phyloP scores from a whole-genome alignment of 2,329 filamentous ascomycete genomes.

The Emergomyces pasteurianus region DNA sequence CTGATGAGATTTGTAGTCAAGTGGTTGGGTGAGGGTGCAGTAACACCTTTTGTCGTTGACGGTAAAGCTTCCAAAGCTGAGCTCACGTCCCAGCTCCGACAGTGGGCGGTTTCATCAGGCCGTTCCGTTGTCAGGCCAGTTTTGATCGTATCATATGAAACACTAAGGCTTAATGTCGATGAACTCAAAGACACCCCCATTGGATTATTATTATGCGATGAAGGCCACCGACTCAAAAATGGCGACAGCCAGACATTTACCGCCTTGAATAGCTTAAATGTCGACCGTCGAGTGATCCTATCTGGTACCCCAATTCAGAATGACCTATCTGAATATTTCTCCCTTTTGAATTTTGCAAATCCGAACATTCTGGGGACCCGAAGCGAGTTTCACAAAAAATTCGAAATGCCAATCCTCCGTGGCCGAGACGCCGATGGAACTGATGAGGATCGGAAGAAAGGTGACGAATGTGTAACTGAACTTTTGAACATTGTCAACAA shows the following conservation, averaged over 20 bases:
- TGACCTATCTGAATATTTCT: constrained; percentile 95
- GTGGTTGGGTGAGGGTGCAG: constrained; percentile 86
- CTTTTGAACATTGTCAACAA: constrained; percentile 83
- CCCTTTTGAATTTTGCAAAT: constrained; percentile 91
- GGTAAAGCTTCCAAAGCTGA: constrained; percentile 95
- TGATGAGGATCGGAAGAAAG: constrained; percentile 67
- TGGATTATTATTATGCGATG: constrained; percentile 85
- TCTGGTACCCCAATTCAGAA: constrained; percentile 98
- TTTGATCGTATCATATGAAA: constrained; percentile 96
- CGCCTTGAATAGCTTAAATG: constrained; percentile 79
- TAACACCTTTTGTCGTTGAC: constrained; percentile 89
- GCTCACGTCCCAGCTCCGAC: constrained; percentile 73
- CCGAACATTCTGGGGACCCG: constrained; percentile 81
- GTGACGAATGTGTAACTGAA: constrained; percentile 71
- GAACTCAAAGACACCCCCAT: constrained; percentile 84
- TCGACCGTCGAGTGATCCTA: constrained; percentile 81
- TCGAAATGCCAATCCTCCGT: constrained; percentile 80
- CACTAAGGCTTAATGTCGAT: constrained; percentile 77
- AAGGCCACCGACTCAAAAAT: constrained; percentile 94
- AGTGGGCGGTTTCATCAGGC: constrained; percentile 91
- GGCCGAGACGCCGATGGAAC: constrained; percentile 84
- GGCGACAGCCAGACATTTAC: constrained; percentile 92
- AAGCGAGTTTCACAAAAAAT: constrained; percentile 84
- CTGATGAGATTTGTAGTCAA: constrained; percentile 44
- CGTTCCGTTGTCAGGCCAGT: constrained; percentile 81